A percentile compares a stretch with the other conserved stretches of the same genome.
Conservation (phyloP, 768 basidiomycete species). For the Daedaleopsis sinensis region DNA sequence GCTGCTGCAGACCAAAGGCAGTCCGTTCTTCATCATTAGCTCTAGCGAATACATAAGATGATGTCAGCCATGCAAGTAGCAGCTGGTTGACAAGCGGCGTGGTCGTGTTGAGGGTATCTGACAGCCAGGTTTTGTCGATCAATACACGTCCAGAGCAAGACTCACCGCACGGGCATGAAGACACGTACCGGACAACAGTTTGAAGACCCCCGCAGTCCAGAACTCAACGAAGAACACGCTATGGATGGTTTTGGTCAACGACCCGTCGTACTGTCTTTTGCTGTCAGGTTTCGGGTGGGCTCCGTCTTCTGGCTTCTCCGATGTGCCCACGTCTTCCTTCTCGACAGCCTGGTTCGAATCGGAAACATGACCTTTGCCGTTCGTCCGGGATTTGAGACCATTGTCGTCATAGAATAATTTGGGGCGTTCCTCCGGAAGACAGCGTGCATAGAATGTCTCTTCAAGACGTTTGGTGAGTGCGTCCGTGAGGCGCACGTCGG, state of each 20-base stretch:
- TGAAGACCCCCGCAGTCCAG: slow-evolving; percentile 51
- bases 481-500: slow-evolving; percentile 39
- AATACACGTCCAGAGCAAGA: no score
- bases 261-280: slow-evolving; percentile 45
- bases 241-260: slow-evolving; percentile 51
- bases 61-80: slow-evolving; percentile 59
- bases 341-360: background rate
- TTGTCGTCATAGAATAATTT: slow-evolving; percentile 9
- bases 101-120: slow-evolving; percentile 53
- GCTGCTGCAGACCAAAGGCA: slow-evolving; percentile 36
- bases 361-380: background rate
- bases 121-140: background rate
- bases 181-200: slow-evolving; percentile 40
- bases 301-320: background rate
- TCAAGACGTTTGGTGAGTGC: slow-evolving; percentile 47
- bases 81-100: slow-evolving; percentile 62
- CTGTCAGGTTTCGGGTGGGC: background rate
- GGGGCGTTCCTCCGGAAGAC: slow-evolving; percentile 52
- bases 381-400: background rate
- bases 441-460: slow-evolving; percentile 50
- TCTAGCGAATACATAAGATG: slow-evolving; percentile 47
- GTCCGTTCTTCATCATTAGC: slow-evolving; percentile 41
- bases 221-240: slow-evolving; percentile 49
- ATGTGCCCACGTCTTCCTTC: background rate
- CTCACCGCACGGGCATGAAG: background rate